Evolutionary conservation across 306 rosid species (phyloP).

Genomic region (Vachellia collinsii): DNA sequence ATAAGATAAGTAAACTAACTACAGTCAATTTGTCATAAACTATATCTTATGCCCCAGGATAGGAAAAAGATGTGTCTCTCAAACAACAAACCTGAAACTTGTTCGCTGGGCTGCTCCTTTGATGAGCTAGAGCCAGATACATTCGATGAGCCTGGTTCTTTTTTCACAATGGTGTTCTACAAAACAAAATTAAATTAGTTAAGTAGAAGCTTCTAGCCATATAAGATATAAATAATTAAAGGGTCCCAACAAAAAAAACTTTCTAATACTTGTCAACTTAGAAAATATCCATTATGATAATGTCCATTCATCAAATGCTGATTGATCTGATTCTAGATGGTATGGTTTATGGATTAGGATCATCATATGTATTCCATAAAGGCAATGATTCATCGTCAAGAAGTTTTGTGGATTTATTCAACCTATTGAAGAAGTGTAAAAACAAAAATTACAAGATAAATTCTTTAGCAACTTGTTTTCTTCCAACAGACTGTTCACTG

Average conservation of each 20-base stretch:
- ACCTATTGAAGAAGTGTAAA: slow-evolving; percentile 6
- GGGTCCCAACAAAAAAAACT: slow-evolving; percentile 10
- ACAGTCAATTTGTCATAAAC: slow-evolving; percentile 18
- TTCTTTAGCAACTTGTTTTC: too few relatives aligned
- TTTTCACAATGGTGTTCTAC: slow-evolving; percentile 53
- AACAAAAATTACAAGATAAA: not conserved
- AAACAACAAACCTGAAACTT: slow-evolving; percentile 56
- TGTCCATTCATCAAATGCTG: slow-evolving; percentile 22
- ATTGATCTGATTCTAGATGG: not conserved
- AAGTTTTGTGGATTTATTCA: not conserved
- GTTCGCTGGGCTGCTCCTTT: slow-evolving; percentile 64
- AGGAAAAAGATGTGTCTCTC: not conserved
- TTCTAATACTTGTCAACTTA: slow-evolving; percentile 17
- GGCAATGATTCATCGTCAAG: not conserved
- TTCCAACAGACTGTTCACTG: too few relatives aligned
- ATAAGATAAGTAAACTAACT: slow-evolving; percentile 8
- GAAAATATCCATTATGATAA: slow-evolving; percentile 5
- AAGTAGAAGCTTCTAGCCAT: slow-evolving; percentile 16
- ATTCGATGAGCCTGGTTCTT: slow-evolving; percentile 60
- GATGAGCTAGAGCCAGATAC: slow-evolving; percentile 66
- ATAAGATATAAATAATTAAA: slow-evolving; percentile 23
- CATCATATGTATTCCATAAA: not conserved
- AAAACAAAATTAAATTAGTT: slow-evolving; percentile 34
- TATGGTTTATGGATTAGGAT: not conserved
- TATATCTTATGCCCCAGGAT: slow-evolving; percentile 7